Conservation (phyloP, 2,329 filamentous ascomycete genomes). For the Scytalidium sp. region DNA sequence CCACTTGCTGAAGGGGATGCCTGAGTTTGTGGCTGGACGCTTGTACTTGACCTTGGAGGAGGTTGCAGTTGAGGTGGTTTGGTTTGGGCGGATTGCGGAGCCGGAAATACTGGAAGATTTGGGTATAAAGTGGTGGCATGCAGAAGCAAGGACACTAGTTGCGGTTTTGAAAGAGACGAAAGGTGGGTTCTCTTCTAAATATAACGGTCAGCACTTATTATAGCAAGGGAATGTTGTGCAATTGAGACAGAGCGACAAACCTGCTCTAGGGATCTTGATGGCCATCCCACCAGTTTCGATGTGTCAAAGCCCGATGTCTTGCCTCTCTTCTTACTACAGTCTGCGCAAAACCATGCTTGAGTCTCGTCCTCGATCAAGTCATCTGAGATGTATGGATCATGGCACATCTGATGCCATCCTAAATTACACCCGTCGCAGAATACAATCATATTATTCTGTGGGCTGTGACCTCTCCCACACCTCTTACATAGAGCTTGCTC, state of each 20-base stretch:
- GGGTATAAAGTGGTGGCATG: slow-evolving; percentile 59
- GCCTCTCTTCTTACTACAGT: slow-evolving; percentile 52
- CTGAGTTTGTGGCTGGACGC: slow-evolving; percentile 22
- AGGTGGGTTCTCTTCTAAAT: slow-evolving; percentile 61
- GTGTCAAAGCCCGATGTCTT: slow-evolving; percentile 29
- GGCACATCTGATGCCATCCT: slow-evolving; percentile 79
- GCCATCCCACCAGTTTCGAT: slow-evolving; percentile 33
- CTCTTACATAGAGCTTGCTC: slow-evolving; percentile 66
- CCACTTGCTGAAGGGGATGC: slow-evolving; percentile 5
- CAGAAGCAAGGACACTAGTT: slow-evolving; percentile 64
- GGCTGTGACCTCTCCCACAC: slow-evolving; percentile 70
- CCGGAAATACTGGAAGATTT: slow-evolving; percentile 62
- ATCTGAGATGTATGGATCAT: slow-evolving; percentile 71
- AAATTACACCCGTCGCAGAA: slow-evolving; percentile 81
- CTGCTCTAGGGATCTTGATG: slow-evolving; percentile 32
- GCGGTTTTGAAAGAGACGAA: slow-evolving; percentile 53
- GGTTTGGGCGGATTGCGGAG: slow-evolving; percentile 9
- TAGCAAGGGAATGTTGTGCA: background rate
- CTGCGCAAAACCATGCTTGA: slow-evolving; percentile 68
- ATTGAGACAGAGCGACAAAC: slow-evolving; percentile 23
- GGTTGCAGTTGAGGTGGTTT: slow-evolving; percentile 11
- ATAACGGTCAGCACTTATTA: slow-evolving; percentile 10
- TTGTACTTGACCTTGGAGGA: slow-evolving; percentile 16
- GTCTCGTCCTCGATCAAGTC: slow-evolving; percentile 64
- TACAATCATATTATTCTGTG: slow-evolving; percentile 74